Evolutionary conservation across 331 rosid genomes (phyloP).

Genomic region (Acacia pycnantha): DNA sequence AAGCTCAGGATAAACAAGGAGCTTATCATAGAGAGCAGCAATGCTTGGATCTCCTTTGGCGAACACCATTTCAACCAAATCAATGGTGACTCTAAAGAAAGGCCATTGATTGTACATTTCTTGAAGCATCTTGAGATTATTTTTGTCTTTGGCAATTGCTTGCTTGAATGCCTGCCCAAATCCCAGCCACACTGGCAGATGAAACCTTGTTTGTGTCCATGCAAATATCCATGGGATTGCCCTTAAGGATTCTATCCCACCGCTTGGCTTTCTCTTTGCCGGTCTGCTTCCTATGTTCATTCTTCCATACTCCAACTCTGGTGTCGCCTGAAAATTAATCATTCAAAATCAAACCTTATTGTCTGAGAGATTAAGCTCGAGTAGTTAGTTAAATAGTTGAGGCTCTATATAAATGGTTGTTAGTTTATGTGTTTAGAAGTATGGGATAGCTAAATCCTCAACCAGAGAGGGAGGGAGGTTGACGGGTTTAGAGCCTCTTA

Average conservation of each 20-base stretch:
- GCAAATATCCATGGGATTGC: constrained; percentile 99
- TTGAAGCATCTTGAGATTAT: constrained; percentile 68
- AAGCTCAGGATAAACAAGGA: constrained; percentile 76
- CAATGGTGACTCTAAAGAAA: constrained; percentile 90
- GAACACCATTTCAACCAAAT: constrained; percentile 95
- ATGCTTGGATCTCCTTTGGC: constrained; percentile 96
- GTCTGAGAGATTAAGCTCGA: too few species aligned
- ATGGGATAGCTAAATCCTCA: too few species aligned
- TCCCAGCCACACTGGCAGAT: constrained; percentile 96
- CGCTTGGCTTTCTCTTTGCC: constrained; percentile 87
- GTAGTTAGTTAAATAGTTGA: too few species aligned
- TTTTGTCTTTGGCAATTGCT: constrained; percentile 58
- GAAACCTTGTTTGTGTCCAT: constrained; percentile 97
- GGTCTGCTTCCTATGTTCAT: constrained; percentile 98
- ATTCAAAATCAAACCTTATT: not conserved
- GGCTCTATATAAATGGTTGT: too few species aligned
- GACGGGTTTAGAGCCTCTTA: too few species aligned
- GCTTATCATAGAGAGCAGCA: constrained; percentile 80
- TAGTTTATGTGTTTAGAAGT: too few species aligned
- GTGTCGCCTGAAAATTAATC: constrained; percentile 62
- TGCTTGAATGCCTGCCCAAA: constrained; percentile 78
- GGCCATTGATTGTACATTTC: constrained; percentile 93
- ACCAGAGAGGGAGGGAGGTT: too few species aligned
- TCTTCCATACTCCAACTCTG: constrained; percentile 93
- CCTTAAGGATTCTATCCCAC: constrained; percentile 89